A percentile compares a stretch with the other conserved stretches of the same genome.
phyloP scores from a whole-genome alignment of 1,284 basidiomycete species.

The Moesziomyces globuligerus region DNA sequence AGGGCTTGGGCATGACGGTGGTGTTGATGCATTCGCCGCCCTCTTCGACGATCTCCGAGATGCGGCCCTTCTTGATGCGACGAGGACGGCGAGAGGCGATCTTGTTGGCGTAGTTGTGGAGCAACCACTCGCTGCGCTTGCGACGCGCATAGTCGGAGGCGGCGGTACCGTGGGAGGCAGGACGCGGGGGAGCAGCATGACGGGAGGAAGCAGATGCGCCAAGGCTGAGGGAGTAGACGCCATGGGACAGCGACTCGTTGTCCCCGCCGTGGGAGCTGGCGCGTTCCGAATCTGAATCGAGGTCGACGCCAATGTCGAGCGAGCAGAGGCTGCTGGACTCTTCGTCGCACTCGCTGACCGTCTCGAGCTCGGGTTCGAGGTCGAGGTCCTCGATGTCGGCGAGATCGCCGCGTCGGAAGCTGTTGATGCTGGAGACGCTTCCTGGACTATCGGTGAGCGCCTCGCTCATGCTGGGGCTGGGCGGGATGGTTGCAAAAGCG shows the following conservation, averaged over 20 bases:
- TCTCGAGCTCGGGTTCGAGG: slow-evolving; percentile 62
- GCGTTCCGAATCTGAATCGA: slow-evolving; percentile 52
- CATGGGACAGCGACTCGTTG: slow-evolving; percentile 23
- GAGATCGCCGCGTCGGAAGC: slow-evolving; percentile 58
- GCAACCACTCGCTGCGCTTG: slow-evolving; percentile 51
- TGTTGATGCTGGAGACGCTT: slow-evolving; percentile 58
- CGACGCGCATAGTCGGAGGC: slow-evolving; percentile 49
- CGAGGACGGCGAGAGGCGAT: slow-evolving; percentile 45
- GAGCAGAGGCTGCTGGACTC: slow-evolving; percentile 54
- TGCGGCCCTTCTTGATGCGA: slow-evolving; percentile 54
- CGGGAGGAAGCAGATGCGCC: slow-evolving; percentile 16
- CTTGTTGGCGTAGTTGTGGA: slow-evolving; percentile 52
- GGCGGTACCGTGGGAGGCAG: slow-evolving; percentile 27
- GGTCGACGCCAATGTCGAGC: slow-evolving; percentile 44
- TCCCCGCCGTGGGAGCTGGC: slow-evolving; percentile 39
- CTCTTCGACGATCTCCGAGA: slow-evolving; percentile 60
- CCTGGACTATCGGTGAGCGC: slow-evolving; percentile 55
- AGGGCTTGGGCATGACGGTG: slow-evolving; percentile 46
- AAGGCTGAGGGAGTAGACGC: slow-evolving; percentile 16
- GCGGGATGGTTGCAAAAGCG: slow-evolving; percentile 24
- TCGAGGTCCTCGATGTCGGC: slow-evolving; percentile 64
- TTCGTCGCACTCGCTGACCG: slow-evolving; percentile 60
- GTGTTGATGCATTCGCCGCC: slow-evolving; percentile 50
- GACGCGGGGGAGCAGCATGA: slow-evolving; percentile 12
- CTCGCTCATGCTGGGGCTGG: slow-evolving; percentile 52